Base-by-base conservation (phyloP, 1,139 yeast species). In the Yamadazyma epiphylla region DNA sequence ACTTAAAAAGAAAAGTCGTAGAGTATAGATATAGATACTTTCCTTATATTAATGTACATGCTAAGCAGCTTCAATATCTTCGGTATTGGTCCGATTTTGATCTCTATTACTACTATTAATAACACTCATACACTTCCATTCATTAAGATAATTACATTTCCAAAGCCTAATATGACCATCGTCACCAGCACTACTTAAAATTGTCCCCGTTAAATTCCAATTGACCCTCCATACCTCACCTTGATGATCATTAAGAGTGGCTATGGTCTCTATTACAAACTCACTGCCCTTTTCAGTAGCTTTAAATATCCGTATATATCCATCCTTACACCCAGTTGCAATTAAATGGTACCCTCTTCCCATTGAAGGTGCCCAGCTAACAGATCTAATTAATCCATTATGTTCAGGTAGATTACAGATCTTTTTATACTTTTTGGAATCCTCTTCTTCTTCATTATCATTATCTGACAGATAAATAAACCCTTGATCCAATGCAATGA, bases 341-440 rank as follows among this genome's bases (percentile, higher is more conserved):
- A 91, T 71, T 30, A 88, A 62, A 48, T 91, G 95, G 53, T 79
- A 85, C 37, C 81, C 79, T 42, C 96, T 68, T 2, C 97, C 98
- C 83, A 89, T 86, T 0, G 94, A 80, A 5, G 97, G 96, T 0
- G 97, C 98, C 98, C 98, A 91, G 27, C 94, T 74, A 6, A 91
- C 88, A 22, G 91, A 85, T 43, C 97, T 67, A 26, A 91, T 87
- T 29, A 91, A 69, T 2, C 95, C 95, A 37, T 77, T 73, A 53
- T 89, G 97, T 29, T 87, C 96, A 2, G 89, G 84, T 25, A 68
- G 48, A 40, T 52, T 61, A 38, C 73, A 62, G 15, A 66, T 41
- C 33, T 62, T 64, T 15, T 45, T 41, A 37, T 60, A 65, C 30
- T 50, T 56, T 10, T 48, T 35, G 38, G 42, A 36, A 13, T 27